phyloP scores from a whole-genome alignment of 2,329 filamentous ascomycete genomes.

The Beauveria sp. region DNA sequence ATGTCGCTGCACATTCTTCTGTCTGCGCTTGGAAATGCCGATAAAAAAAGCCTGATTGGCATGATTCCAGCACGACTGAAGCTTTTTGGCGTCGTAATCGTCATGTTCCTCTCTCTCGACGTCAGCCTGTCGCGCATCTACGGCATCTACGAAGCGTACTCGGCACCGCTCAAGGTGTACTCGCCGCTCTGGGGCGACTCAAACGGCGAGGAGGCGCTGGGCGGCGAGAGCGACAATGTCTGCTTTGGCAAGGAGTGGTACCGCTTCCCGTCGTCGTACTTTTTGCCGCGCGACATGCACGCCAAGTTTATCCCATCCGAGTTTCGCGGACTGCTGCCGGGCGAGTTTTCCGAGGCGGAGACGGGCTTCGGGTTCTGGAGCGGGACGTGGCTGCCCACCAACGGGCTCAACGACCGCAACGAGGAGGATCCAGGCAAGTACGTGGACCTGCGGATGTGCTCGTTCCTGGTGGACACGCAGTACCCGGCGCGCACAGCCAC shows the following conservation, averaged over 20 bases:
- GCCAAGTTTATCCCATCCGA: constrained; percentile 88
- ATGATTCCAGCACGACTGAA: constrained; percentile 72
- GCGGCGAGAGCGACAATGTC: constrained; percentile 57
- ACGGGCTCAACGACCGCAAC: constrained; percentile 88
- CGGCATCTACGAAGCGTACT: constrained; percentile 74
- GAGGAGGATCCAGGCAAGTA: constrained; percentile 84
- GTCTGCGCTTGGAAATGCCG: constrained; percentile 61
- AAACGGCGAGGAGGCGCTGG: constrained; percentile 40
- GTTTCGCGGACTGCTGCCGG: constrained; percentile 81
- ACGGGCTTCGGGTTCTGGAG: constrained; percentile 65
- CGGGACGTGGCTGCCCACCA: constrained; percentile 75
- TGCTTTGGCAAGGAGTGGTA: constrained; percentile 99
- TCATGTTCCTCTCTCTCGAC: constrained; percentile 57
- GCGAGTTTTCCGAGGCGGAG: constrained; percentile 74
- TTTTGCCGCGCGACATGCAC: constrained; percentile 72
- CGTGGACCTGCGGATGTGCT: constrained; percentile 65
- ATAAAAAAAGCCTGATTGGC: constrained; percentile 58
- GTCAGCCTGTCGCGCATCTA: constrained; percentile 64
- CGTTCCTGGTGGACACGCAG: constrained; percentile 81
- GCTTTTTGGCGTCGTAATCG: constrained; percentile 50
- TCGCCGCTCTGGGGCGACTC: constrained; percentile 52
- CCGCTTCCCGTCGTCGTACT: constrained; percentile 88
- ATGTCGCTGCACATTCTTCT: constrained; percentile 76
- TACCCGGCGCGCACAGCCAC: constrained; percentile 53
- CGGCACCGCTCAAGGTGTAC: constrained; percentile 69